Conservation (phyloP, 495 filamentous ascomycete species). For the Bathelium albidoporum region DNA sequence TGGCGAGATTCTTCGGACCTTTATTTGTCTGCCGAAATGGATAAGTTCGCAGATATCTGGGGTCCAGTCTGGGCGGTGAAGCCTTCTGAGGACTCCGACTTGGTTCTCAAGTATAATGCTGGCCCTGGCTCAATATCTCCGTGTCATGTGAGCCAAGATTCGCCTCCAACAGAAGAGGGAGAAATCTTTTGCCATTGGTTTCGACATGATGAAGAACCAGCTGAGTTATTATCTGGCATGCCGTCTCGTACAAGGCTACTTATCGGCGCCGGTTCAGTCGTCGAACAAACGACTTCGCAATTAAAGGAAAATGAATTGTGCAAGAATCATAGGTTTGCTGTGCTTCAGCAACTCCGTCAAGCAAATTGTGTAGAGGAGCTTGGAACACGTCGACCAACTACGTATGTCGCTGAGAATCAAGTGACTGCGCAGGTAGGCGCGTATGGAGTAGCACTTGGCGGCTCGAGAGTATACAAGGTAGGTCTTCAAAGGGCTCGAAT, state of each 20-base stretch:
- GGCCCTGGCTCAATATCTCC: slow-evolving; percentile 7
- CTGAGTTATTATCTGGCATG: neutral
- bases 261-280: slow-evolving; percentile 4
- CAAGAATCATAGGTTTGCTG: neutral
- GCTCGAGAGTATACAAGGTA: slow-evolving; percentile 9
- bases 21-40: slow-evolving; percentile 10
- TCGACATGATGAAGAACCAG: slow-evolving; percentile 3
- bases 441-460: slow-evolving; percentile 6
- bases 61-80: slow-evolving; percentile 9
- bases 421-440: neutral
- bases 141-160: neutral
- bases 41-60: slow-evolving; percentile 11
- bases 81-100: neutral
- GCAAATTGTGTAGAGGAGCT: slow-evolving; percentile 10
- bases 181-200: slow-evolving; percentile 10
- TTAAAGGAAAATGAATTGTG: slow-evolving; percentile 9
- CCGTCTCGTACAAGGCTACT: neutral
- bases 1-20: slow-evolving; percentile 2
- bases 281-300: slow-evolving; percentile 10
- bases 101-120: slow-evolving; percentile 6
- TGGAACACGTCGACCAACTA: slow-evolving; percentile 1
- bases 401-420: slow-evolving; percentile 7
- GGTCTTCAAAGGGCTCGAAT: neutral
- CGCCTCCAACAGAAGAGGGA: slow-evolving; percentile 4
- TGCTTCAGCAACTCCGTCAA: slow-evolving; percentile 5